phyloP scores from a whole-genome alignment of 2,329 filamentous ascomycete genomes.

The Diaporthe ampelina region DNA sequence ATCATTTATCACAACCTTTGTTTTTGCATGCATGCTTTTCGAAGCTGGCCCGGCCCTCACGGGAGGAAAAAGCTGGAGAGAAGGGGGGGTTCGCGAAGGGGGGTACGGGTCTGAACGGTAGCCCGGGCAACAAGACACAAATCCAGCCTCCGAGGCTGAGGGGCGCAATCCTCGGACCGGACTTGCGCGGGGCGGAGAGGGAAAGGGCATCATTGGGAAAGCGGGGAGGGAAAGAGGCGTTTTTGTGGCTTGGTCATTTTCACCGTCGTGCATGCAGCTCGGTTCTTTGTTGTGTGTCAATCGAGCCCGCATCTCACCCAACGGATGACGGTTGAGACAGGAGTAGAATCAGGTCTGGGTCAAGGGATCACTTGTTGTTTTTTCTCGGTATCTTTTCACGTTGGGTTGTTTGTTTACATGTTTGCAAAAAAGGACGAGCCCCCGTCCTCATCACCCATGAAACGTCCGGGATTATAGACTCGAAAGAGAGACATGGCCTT shows the following conservation, averaged over 20 bases:
- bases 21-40: slow-evolving; percentile 9
- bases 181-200: not conserved
- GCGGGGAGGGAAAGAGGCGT: slow-evolving; percentile 14
- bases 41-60: not conserved
- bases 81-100: not conserved
- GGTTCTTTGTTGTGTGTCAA: not conserved
- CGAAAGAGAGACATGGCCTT: not conserved
- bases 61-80: not conserved
- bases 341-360: slow-evolving; percentile 1
- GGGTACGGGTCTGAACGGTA: not conserved
- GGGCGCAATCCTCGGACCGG: not conserved
- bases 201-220: slow-evolving; percentile 16
- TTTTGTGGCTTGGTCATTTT: slow-evolving; percentile 31
- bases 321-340: slow-evolving; percentile 3
- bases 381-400: not conserved
- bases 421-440: slow-evolving; percentile 3
- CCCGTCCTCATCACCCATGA: not conserved
- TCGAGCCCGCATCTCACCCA: slow-evolving; percentile 1
- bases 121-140: slow-evolving; percentile 20
- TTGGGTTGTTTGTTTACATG: slow-evolving; percentile 14
- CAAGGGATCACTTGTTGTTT: not conserved
- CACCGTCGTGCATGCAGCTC: slow-evolving; percentile 17
- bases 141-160: not conserved
- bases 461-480: slow-evolving; percentile 10
- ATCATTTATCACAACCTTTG: slow-evolving; percentile 12